A percentile compares a stretch with the other conserved stretches of the same genome.
Evolutionary conservation across 495 filamentous ascomycete species (phyloP).

Genomic region (Hypomontagnella submonticulosa): DNA sequence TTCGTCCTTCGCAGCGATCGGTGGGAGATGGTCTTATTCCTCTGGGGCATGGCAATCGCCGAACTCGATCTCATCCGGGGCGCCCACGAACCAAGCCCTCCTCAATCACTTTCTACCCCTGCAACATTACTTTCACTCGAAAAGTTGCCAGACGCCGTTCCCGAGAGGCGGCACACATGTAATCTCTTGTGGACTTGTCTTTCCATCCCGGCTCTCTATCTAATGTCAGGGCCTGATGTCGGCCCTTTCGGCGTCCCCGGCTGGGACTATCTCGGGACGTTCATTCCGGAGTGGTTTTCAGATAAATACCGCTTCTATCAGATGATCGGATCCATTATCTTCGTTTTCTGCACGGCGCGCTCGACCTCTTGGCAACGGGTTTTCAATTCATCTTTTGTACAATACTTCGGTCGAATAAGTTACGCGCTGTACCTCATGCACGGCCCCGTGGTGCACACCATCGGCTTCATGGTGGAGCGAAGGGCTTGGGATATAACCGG

Average conservation of each 20-base stretch:
- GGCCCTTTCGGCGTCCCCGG: slow-evolving; percentile 52
- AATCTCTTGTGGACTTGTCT: slow-evolving; percentile 42
- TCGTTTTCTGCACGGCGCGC: slow-evolving; percentile 52
- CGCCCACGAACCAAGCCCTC: slow-evolving; percentile 38
- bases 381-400: slow-evolving; percentile 49
- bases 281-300: slow-evolving; percentile 54
- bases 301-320: slow-evolving; percentile 59
- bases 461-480: slow-evolving; percentile 54
- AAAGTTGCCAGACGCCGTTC: slow-evolving; percentile 16
- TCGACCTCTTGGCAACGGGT: slow-evolving; percentile 50
- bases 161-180: slow-evolving; percentile 19
- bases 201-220: slow-evolving; percentile 51
- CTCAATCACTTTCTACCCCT: slow-evolving; percentile 27
- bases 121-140: slow-evolving; percentile 35
- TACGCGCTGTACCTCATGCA: slow-evolving; percentile 66
- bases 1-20: slow-evolving; percentile 48
- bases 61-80: slow-evolving; percentile 52
- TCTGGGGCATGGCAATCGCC: slow-evolving; percentile 53
- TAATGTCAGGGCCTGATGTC: slow-evolving; percentile 57
- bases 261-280: slow-evolving; percentile 51
- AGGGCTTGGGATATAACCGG: slow-evolving; percentile 51
- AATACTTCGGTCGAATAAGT: slow-evolving; percentile 63
- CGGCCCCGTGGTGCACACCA: slow-evolving; percentile 59
- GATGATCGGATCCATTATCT: slow-evolving; percentile 51
- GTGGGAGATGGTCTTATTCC: slow-evolving; percentile 60